These are phyloP conservation scores for Cyclostephanos invisitatus DNA, from an alignment of 108 stramenopile genomes.

Conservation along the genomic window DNA sequence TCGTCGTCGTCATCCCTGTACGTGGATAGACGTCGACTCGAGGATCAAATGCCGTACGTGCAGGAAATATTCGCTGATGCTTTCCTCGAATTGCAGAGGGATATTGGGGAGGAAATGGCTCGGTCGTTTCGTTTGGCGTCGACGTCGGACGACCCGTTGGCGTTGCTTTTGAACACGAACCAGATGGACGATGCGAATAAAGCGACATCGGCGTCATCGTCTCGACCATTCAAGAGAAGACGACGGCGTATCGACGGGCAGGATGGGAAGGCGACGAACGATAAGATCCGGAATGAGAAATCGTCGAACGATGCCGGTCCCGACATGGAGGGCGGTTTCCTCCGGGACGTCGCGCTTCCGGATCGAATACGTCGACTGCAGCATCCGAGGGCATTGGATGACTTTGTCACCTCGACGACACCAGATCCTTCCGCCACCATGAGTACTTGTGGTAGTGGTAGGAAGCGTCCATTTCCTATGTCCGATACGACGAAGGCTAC, in stretches of 20 bases:
- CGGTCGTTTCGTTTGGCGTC: constrained; percentile 47
- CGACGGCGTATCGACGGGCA: no score
- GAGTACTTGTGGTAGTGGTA: no score
- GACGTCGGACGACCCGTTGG: constrained; percentile 55
- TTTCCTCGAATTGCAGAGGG: constrained; percentile 63
- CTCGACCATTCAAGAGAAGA: constrained; percentile 20
- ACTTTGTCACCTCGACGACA: constrained; percentile 17
- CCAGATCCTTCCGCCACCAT: constrained; percentile 23
- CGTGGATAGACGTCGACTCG: constrained; percentile 41
- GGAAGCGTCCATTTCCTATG: not conserved
- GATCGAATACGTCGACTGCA: constrained; percentile 45
- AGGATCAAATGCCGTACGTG: constrained; percentile 57
- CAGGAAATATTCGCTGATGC: constrained; percentile 76
- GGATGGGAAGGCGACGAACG: not conserved
- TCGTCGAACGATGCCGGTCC: not conserved
- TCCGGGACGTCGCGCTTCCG: constrained; percentile 55
- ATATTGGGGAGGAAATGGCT: constrained; percentile 62
- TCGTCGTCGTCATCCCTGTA: constrained; percentile 2
- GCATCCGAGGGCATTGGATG: not conserved
- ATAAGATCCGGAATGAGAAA: constrained; percentile 15
- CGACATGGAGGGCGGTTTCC: constrained; percentile 62
- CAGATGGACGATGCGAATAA: constrained; percentile 12
- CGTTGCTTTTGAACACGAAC: constrained; percentile 41
- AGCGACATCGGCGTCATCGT: no score
- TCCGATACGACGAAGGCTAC: constrained; percentile 20